Conservation (phyloP, 1,284 basidiomycete species). For the Apiotrichum brassicae region DNA sequence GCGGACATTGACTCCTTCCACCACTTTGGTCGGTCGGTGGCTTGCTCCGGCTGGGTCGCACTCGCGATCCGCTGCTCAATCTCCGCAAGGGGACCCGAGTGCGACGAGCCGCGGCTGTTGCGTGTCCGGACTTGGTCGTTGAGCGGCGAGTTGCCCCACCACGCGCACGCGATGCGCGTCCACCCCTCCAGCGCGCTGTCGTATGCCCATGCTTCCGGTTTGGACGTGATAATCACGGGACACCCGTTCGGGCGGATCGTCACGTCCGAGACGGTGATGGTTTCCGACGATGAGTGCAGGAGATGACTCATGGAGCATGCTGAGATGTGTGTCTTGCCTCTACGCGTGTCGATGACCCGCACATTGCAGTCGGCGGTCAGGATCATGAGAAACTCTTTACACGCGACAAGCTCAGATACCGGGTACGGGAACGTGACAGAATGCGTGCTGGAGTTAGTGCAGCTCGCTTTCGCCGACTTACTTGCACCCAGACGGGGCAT, state of each 20-base stretch:
- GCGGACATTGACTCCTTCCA: slow-evolving; percentile 72
- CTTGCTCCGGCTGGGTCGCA: slow-evolving; percentile 29
- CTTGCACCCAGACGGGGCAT: slow-evolving; percentile 72
- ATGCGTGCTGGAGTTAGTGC: slow-evolving; percentile 52
- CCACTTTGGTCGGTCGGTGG: slow-evolving; percentile 54
- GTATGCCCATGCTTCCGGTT: slow-evolving; percentile 68
- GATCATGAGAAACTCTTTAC: slow-evolving; percentile 59
- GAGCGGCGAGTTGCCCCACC: slow-evolving; percentile 55
- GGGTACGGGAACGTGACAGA: slow-evolving; percentile 66
- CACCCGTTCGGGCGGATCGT: slow-evolving; percentile 67
- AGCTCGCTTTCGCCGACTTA: slow-evolving; percentile 38
- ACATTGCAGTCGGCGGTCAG: slow-evolving; percentile 65
- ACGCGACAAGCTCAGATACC: slow-evolving; percentile 61
- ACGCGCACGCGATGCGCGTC: slow-evolving; percentile 65
- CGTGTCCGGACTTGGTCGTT: slow-evolving; percentile 11
- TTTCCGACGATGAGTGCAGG: slow-evolving; percentile 48
- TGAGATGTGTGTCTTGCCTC: slow-evolving; percentile 57
- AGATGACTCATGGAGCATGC: slow-evolving; percentile 60
- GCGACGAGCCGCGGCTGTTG: background rate
- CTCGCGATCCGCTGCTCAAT: slow-evolving; percentile 19
- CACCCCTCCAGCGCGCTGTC: slow-evolving; percentile 61
- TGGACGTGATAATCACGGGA: slow-evolving; percentile 67
- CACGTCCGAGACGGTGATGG: slow-evolving; percentile 49
- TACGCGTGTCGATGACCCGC: slow-evolving; percentile 69
- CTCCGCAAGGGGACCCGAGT: slow-evolving; percentile 17